Conservation (phyloP, 148 eudicot genomes). For the Spergularia bocconei region DNA sequence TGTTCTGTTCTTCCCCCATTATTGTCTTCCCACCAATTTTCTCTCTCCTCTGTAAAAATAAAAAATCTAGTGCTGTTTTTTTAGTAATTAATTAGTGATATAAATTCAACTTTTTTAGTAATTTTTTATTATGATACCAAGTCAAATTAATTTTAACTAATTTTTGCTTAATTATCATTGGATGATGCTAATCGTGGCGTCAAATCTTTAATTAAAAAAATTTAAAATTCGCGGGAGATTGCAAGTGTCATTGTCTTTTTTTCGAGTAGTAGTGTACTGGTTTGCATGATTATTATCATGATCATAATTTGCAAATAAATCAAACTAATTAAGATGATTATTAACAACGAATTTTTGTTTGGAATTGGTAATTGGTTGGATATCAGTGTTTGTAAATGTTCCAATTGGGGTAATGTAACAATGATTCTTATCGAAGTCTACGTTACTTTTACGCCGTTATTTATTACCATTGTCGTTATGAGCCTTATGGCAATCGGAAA, state of each 20-base stretch:
- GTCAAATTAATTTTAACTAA: conserved; percentile 15
- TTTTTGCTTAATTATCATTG: not conserved
- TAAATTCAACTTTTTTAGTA: not conserved
- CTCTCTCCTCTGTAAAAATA: conserved; percentile 8
- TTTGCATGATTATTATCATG: not conserved
- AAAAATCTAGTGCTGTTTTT: not conserved
- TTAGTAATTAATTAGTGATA: not conserved
- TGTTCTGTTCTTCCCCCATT: too few species aligned
- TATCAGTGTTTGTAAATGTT: too few species aligned
- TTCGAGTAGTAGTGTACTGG: not conserved
- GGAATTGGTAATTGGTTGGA: too few species aligned
- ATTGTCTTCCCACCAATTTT: not conserved
- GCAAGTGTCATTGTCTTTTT: not conserved
- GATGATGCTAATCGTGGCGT: not conserved
- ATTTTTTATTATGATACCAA: not conserved
- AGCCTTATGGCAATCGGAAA: too few species aligned
- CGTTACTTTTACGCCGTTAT: too few species aligned
- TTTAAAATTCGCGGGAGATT: conserved; percentile 25
- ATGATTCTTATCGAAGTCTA: too few species aligned
- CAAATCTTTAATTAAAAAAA: conserved; percentile 5
- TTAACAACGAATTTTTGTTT: too few species aligned
- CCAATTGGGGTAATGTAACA: too few species aligned
- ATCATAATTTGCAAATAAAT: too few species aligned
- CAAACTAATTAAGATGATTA: too few species aligned
- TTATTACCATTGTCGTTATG: too few species aligned